Percentiles rank a stretch among this genome's conserved stretches.
These are phyloP conservation scores for Yarrowia sp. DNA, from an alignment of 805 yeast species.

Conservation along the genomic window DNA sequence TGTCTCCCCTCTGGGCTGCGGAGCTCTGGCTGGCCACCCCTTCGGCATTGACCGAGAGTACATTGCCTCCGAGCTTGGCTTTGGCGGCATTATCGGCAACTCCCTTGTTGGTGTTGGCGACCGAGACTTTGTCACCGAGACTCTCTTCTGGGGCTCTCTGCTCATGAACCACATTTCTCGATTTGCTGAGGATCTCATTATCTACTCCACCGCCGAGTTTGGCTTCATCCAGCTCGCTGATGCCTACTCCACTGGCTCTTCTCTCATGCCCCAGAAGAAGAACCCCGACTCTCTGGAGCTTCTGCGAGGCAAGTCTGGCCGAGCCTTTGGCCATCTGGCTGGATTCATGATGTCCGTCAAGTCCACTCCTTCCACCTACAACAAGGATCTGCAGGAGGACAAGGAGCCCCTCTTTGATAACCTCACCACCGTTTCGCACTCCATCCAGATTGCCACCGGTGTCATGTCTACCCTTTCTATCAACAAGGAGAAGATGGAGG, in stretches of 20 bases:
- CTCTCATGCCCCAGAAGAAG: slow-evolving; percentile 98
- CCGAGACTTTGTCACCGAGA: slow-evolving; percentile 94
- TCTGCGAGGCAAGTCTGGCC: slow-evolving; percentile 93
- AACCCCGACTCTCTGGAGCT: slow-evolving; percentile 96
- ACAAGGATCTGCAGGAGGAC: slow-evolving; percentile 98
- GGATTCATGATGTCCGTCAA: slow-evolving; percentile 96
- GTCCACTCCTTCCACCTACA: slow-evolving; percentile 96
- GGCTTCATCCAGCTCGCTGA: slow-evolving; percentile 91
- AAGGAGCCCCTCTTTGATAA: slow-evolving; percentile 97
- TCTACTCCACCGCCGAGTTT: slow-evolving; percentile 96
- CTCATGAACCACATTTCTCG: slow-evolving; percentile 95
- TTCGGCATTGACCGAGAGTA: slow-evolving; percentile 96
- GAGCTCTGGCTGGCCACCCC: slow-evolving; percentile 99
- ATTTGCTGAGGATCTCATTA: slow-evolving; percentile 89
- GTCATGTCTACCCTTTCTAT: slow-evolving; percentile 83
- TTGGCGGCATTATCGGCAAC: slow-evolving; percentile 85
- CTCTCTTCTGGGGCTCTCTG: slow-evolving; percentile 91
- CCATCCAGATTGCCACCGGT: slow-evolving; percentile 91
- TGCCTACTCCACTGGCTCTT: slow-evolving; percentile 97
- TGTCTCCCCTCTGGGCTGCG: slow-evolving; percentile 89
- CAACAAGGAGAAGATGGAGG: slow-evolving; percentile 71
- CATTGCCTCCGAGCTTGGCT: slow-evolving; percentile 75
- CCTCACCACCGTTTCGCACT: slow-evolving; percentile 86
- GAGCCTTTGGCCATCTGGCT: slow-evolving; percentile 90
- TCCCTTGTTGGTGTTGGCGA: slow-evolving; percentile 96